Base-by-base conservation (phyloP, 495 filamentous ascomycete genomes). In the Talaromyces proteolyticus region DNA sequence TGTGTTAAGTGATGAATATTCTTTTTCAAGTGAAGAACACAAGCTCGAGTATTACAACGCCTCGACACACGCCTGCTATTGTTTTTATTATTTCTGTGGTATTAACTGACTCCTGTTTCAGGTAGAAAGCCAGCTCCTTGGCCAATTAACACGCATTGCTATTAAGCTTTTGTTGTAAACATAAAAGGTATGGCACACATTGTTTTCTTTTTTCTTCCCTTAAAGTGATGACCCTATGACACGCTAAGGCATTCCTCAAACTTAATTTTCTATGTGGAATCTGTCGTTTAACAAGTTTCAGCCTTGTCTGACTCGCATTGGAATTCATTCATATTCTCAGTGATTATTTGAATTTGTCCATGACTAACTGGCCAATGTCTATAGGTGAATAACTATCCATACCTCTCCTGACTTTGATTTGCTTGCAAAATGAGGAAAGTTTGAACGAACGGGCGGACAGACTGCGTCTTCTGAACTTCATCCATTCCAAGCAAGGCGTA, bases 391-490 rank as follows among this genome's bases (percentile, higher is more conserved):
- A 69, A 47, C 61, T 53, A 50, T 53, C 54, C n/a, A n/a, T n/a
- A n/a, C 39, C 53, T 53, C 43, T 49, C 43, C 51, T 40, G 54
- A 37, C 49, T 42, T 39, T 45, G 53, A 48, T 50, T 51, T 46
- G 47, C 56, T 45, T 49, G 45, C 44, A 53, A 68, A 74, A 88
- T 91, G 84, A 93, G 81, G 89, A 95, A 84, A 82, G 64, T 65
- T 89, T 90, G 87, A 94, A 93, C 88, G 89, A 91, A 91, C 90
- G 89, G 91, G 91, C 91, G 91, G 91, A 91, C 91, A 94, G 84
- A 95, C 70, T 77, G 79, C 76, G 81, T 86, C 82, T 78, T 78
- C 67, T 69, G 59, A 65, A 61, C 72, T 66, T 68, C 68, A 74
- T 74, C 74, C 79, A 81, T 72, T 64, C 69, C 73, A 77, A 82